Base-by-base conservation (phyloP, 495 filamentous ascomycete species). In the Penicillium waksmanii region DNA sequence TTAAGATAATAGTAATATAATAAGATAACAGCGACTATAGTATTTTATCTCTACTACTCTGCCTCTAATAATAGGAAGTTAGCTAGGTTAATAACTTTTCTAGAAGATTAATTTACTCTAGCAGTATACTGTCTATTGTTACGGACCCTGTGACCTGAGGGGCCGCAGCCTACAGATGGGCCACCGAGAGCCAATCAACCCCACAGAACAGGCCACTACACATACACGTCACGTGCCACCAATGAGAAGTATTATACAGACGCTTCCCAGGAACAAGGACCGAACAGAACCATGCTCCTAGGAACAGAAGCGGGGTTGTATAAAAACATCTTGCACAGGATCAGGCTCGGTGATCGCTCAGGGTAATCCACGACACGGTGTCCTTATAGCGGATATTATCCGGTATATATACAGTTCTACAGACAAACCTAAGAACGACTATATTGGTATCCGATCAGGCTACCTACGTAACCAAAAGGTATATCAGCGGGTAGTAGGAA, bases 121-220 rank as follows among this genome's bases (percentile, higher is more conserved):
- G 8, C 35, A n/a, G n/a, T n/a, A n/a, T n/a, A n/a, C n/a, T n/a
- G n/a, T n/a, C 2, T 38, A 25, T n/a, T 48, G 19, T 48, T 23
- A 48, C 44, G 44, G 44, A 48, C 21, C 44, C 18, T 27, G 44
- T 19, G 9, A 13, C 0, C 8, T 18, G 10, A 48, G 21, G 44
- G 44, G 44, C 23, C 44, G 44, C 44, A 48, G 6, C 44, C 10
- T 25, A 48, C 44, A 48, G 6, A 48, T 48, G 10, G 44, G 44
- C 44, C 44, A 48, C 21, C 44, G 21, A 48, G 44, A 48, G 44
- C 44, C 9, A 48, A 25, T 27, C 44, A 48, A 11, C 21, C 23
- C 10, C 0, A 44, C 5, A 5, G 21, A 48, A 10, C 10, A 25
- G 1, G 7, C 2, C n/a, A 18, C 8, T 18, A 11, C 10, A 25